Conservation (phyloP, 2,329 filamentous ascomycete genomes). For the Cladosporium sp. region DNA sequence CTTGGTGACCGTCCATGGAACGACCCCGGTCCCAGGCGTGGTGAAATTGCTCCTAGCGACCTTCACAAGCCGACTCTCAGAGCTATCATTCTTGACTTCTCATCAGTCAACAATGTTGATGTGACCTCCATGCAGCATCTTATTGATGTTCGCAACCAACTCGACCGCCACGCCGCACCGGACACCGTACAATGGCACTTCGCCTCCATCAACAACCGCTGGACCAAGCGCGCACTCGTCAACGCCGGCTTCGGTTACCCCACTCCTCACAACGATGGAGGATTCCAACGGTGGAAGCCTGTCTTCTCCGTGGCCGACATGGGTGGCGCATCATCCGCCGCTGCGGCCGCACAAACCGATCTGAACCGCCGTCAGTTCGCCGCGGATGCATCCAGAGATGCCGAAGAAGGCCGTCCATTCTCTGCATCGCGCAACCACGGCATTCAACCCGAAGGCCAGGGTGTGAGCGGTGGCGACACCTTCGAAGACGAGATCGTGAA, state of each 20-base stretch:
- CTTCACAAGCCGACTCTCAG: constrained; percentile 65
- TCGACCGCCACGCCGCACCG: constrained; percentile 77
- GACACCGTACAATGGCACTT: constrained; percentile 91
- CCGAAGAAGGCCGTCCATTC: constrained; percentile 26
- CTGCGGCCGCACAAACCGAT: constrained; percentile 60
- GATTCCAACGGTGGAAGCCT: constrained; percentile 75
- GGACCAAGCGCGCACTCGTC: constrained; percentile 86
- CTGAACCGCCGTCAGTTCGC: constrained; percentile 50
- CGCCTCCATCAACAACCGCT: constrained; percentile 86
- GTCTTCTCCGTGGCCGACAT: constrained; percentile 92
- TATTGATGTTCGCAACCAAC: constrained; percentile 90
- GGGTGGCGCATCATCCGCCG: constrained; percentile 65
- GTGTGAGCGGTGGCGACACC: constrained; percentile 17
- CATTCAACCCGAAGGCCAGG: constrained; percentile 20
- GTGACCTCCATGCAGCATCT: constrained; percentile 87
- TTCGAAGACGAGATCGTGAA: constrained; percentile 43
- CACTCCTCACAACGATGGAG: constrained; percentile 45
- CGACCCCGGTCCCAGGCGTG: constrained; percentile 70
- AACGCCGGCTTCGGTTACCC: constrained; percentile 87
- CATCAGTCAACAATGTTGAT: constrained; percentile 88
- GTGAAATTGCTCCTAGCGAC: constrained; percentile 41
- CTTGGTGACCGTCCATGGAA: constrained; percentile 84
- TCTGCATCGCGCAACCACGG: constrained; percentile 19
- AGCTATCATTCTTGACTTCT: constrained; percentile 92
- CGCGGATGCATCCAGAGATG: constrained; percentile 28